Evolutionary conservation across 2,329 filamentous ascomycete genomes (phyloP), one percentile per base, ranked within the genome.

Genomic region (Uncinocarpus reesii): DNA sequence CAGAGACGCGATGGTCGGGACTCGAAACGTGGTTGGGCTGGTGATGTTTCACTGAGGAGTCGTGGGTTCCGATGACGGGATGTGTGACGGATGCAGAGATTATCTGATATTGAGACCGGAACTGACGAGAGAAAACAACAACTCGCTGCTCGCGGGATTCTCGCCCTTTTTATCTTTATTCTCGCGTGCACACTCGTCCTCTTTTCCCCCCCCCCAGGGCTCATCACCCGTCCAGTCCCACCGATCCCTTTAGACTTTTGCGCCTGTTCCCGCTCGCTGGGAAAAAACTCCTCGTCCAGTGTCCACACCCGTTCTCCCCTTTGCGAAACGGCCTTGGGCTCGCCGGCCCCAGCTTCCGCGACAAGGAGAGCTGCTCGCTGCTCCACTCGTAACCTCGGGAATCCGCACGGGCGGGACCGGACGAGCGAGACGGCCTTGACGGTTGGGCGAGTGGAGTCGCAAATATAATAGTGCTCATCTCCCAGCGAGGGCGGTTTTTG

Each of bases 221-320:
- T 7, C 26, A 29, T 29, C 26, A 6, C 7, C 26, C 7, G n/a
- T 21, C n/a, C 18, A 15, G 36, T 24, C 36, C 40, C 40, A 42
- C 40, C 16, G 29, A 43, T 43, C 41, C 23, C 41, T 32, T 43
- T 43, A 34, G 41, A 32, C 41, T 43, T n/a, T 43, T 43, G 41
- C 28, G 24, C 32, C 41, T 13, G 41, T 32, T 43, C 35, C 41
- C 41, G 29, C 13, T 43, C 41, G 28, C 41, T 43, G 21, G 28
- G 41, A 43, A n/a, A n/a, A n/a, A n/a, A 34, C 24, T 18, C 21
- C 6, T 28, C 38, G 21, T 29, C 24, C n/a, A 5, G n/a, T 16
- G 29, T 41, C 38, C 38, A 41, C 38, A 18, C 20, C 29, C 18
- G 6, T 16, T 23, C 7, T 37, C 13, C 13, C 16, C 15, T 10